Evolutionary conservation across 1,139 yeast species (phyloP).

Genomic region (Hyphopichia burtonii): DNA sequence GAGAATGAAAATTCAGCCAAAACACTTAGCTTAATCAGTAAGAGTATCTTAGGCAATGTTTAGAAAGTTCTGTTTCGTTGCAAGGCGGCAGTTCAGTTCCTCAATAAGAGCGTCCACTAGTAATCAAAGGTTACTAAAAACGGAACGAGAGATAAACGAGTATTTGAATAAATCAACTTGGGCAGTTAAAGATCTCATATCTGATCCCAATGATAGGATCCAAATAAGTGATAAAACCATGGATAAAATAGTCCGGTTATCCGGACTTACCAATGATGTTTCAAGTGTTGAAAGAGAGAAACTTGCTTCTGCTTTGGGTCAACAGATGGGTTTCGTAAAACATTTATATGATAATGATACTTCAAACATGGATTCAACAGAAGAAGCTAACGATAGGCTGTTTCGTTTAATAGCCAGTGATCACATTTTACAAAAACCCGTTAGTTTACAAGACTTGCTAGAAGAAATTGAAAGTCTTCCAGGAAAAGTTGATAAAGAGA

Average conservation of each 20-base stretch:
- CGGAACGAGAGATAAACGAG: slow-evolving; percentile 6
- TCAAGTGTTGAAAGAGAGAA: slow-evolving; percentile 20
- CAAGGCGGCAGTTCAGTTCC: background rate
- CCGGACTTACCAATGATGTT: slow-evolving; percentile 40
- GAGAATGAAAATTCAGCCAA: no score
- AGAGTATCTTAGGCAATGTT: no score
- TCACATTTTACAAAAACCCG: slow-evolving; percentile 22
- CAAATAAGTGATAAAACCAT: slow-evolving; percentile 19
- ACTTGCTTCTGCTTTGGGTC: slow-evolving; percentile 31
- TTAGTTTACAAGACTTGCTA: slow-evolving; percentile 21
- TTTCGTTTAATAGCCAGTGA: slow-evolving; percentile 39
- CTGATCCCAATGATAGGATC: slow-evolving; percentile 7
- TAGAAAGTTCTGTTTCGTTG: background rate
- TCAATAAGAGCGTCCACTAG: background rate
- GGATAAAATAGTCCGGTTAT: slow-evolving; percentile 36
- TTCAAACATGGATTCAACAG: slow-evolving; percentile 7
- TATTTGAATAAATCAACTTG: slow-evolving; percentile 25
- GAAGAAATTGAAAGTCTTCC: slow-evolving; percentile 19
- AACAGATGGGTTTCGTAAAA: slow-evolving; percentile 48
- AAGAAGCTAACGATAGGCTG: slow-evolving; percentile 20
- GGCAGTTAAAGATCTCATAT: slow-evolving; percentile 22
- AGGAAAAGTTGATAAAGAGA: slow-evolving; percentile 18
- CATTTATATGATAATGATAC: slow-evolving; percentile 35
- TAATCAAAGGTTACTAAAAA: background rate
- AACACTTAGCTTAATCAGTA: no score